phyloP scores from a whole-genome alignment of 2,329 filamentous ascomycete species.

The Huntiella omanensis region DNA sequence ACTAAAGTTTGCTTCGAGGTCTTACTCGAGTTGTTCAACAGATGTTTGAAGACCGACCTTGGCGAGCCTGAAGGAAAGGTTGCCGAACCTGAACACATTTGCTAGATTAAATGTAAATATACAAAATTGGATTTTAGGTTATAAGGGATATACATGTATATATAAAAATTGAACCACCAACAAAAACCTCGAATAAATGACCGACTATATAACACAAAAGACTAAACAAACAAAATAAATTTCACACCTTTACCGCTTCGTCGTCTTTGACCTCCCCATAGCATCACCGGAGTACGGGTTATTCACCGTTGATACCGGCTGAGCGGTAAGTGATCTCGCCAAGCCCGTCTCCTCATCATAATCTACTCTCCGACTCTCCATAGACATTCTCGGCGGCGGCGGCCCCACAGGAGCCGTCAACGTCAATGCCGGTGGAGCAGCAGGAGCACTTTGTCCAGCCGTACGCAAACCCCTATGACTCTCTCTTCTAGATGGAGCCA shows the following conservation, averaged over 20 bases:
- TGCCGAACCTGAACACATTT: slow-evolving; percentile 52
- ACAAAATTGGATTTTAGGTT: background rate
- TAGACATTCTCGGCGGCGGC: slow-evolving; percentile 13
- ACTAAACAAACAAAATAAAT: background rate
- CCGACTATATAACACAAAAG: background rate
- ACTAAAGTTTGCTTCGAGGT: slow-evolving; percentile 83
- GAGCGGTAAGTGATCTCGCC: slow-evolving; percentile 3
- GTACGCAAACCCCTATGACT: slow-evolving; percentile 31
- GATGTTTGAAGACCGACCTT: slow-evolving; percentile 60
- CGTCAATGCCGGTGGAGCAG: slow-evolving; percentile 17
- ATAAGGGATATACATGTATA: slow-evolving; percentile 12
- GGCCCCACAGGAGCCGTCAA: slow-evolving; percentile 12
- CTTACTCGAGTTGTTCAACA: slow-evolving; percentile 65
- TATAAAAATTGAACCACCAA: background rate
- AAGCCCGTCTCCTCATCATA: slow-evolving; percentile 27
- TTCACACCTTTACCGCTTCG: slow-evolving; percentile 2
- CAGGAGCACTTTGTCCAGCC: slow-evolving; percentile 23
- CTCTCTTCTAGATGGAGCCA: slow-evolving; percentile 17
- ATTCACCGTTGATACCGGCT: slow-evolving; percentile 1
- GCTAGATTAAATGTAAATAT: slow-evolving; percentile 24
- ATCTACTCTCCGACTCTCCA: slow-evolving; percentile 17
- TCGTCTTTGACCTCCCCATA: slow-evolving; percentile 9
- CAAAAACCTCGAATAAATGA: background rate
- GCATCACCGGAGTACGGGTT: slow-evolving; percentile 3
- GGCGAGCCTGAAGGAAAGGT: slow-evolving; percentile 45